Evolutionary conservation across 306 rosid genomes (phyloP), one percentile per base, ranked within the genome.

Genomic region (Fragaria iinumae): DNA sequence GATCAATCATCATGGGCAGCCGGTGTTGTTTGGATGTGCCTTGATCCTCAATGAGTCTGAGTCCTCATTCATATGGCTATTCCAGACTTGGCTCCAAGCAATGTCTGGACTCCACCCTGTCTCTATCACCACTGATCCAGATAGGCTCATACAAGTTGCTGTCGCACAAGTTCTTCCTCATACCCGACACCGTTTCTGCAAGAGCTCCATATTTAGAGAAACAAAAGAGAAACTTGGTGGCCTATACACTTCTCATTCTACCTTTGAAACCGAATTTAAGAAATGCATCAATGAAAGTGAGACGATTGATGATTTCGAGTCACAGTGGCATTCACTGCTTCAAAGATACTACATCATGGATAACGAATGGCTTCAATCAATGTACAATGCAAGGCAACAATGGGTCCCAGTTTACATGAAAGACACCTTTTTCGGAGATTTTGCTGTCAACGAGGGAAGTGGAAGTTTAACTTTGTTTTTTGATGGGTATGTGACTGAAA

Each of bases 301-400:
- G 83, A 88, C 92, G 43, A 79, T 81, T 80, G 86, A 86, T 60
- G 93, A 86, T 71, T 93, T 93, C 77, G 98, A 93, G 81, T 88
- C 93, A 48, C 76, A 75, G 53, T 93, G 98, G 98, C 83, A 48
- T 36, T 83, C 91, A n/a, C 86, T 91, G 74, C 77, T 93, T 79
- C 86, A 85, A 73, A 86, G 87, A 77, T 88, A 90, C 88, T 83
- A 77, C 76, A 21, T 84, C 80, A 79, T 85, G 91, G 92, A 91
- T 77, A 87, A 93, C 76, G 96, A 91, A 74, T 93, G 98, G 98
- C 93, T 94, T 80, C 96, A 81, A 75, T 87, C 88, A 49, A 87
- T 94, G 87, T 94, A 90, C 84, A 77, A 71, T 69, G 91, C 90
- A 50, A 87, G 96, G 44, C 89, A 80, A 67, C 86, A 84, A 74